phyloP scores from a whole-genome alignment of 148 eudicot species.

The Dysphania ambrosioides region DNA sequence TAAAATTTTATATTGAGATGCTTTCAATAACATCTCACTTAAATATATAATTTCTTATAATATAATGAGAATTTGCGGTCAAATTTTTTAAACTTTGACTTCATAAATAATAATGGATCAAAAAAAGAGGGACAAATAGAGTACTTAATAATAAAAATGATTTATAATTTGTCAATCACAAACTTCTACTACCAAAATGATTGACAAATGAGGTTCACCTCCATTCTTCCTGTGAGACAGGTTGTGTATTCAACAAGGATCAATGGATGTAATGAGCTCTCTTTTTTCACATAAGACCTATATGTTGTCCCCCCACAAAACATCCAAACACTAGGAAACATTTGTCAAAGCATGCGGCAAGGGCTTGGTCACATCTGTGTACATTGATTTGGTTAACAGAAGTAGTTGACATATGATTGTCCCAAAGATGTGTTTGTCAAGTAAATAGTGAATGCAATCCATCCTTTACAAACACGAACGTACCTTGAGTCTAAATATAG shows the following conservation, averaged over 20 bases:
- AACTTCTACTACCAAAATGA: no score
- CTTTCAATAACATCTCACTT: no score
- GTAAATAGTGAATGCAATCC: slow-evolving; percentile 8
- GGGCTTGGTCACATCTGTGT: neutral
- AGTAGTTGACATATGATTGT: slow-evolving; percentile 27
- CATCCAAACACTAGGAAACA: neutral
- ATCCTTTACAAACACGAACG: slow-evolving; percentile 28
- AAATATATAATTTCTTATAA: no score
- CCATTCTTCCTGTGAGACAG: neutral
- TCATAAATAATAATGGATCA: no score
- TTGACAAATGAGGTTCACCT: neutral
- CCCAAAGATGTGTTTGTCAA: slow-evolving; percentile 27
- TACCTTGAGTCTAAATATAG: slow-evolving; percentile 28
- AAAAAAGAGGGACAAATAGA: no score
- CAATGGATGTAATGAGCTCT: neutral
- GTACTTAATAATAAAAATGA: no score
- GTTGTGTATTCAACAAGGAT: neutral
- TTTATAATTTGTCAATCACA: no score
- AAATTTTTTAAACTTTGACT: no score
- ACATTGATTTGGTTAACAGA: slow-evolving; percentile 7
- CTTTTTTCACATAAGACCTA: neutral
- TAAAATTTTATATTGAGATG: no score
- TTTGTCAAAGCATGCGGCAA: neutral
- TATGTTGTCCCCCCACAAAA: neutral
- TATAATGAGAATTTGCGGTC: no score